Base-by-base conservation (phyloP, 2,329 filamentous ascomycete species). In the Lanzia echinophila region DNA sequence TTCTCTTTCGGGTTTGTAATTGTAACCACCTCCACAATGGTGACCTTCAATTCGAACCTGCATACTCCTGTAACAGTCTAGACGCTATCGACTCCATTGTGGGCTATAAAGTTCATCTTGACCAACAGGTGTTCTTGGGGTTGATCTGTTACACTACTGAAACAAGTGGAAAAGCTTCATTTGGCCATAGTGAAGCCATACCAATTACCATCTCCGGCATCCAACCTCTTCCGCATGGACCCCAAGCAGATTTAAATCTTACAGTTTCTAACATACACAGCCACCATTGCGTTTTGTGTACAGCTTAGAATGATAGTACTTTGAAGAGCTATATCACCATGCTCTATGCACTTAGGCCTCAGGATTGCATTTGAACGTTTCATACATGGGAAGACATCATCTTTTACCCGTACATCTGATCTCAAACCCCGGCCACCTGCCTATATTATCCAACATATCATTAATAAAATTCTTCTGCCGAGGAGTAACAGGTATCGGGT, bases 401-500 rank as follows among this genome's bases (percentile, higher is more conserved):
- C 38, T 59, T 58, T 55, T 50, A 54, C 44, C 43, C 49, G 31
- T 36, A 38, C 32, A 54, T 53, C 45, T 50, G 57, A 57, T 59
- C 47, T 56, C 42, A 34, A 33, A 45, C 31, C 39, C 50, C 48
- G 33, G 48, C 50, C 47, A 48, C 47, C 43, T 33, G 43, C 28
- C 51, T 41, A 54, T 39, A 52, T 53, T 53, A 53, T 53, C 50
- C 50, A 53, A 53, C 43, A 34, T 20, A 31, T 42, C 39, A 53
- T 53, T 32, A 53, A 44, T 11, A 41, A 36, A 43, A 22, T 17
- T 45, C 24, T 45, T n/a, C 46, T 38, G 7, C 24, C 17, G 15
- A 49, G 45, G 45, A 50, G 32, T 36, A 24, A 31, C 17, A 39
- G 17, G 32, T 54, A 50, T 43, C 44, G 51, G 54, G 43, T 54